Evolutionary conservation across 129 eudicot genomes (phyloP).

Genomic region (Gnaphalium uliginosum): DNA sequence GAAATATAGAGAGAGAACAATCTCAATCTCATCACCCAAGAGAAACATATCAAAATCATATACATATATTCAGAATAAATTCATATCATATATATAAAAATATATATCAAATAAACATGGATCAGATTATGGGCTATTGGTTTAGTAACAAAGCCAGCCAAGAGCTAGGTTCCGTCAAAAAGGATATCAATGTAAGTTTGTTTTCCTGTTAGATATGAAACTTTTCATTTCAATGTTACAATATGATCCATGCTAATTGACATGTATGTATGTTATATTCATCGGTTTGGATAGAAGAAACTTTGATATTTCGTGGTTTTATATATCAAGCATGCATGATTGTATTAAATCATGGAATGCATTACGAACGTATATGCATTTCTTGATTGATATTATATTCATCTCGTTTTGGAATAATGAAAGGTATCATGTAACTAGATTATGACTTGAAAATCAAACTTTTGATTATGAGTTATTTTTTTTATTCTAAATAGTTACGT

Average conservation of each 20-base stretch:
- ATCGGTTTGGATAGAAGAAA: neutral
- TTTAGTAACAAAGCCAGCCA: slow-evolving; percentile 19
- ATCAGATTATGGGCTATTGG: slow-evolving; percentile 26
- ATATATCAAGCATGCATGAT: neutral
- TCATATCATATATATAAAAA: neutral
- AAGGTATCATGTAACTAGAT: neutral
- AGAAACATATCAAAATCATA: neutral
- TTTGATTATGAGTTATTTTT: neutral
- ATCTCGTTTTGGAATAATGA: neutral
- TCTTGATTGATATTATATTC: neutral
- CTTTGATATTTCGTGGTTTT: neutral
- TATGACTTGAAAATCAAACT: neutral
- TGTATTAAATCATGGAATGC: neutral
- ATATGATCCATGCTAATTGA: neutral
- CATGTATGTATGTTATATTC: neutral
- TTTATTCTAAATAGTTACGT: neutral
- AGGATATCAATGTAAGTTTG: slow-evolving; percentile 12
- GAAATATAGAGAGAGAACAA: too few relatives aligned
- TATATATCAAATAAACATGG: neutral
- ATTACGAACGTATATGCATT: neutral
- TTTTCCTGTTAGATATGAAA: neutral
- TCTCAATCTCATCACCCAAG: neutral
- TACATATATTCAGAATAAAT: neutral
- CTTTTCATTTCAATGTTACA: neutral
- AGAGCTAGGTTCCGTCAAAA: neutral